Evolutionary conservation across 495 filamentous ascomycete species (phyloP).

Genomic region (Talaromyces ruber): DNA sequence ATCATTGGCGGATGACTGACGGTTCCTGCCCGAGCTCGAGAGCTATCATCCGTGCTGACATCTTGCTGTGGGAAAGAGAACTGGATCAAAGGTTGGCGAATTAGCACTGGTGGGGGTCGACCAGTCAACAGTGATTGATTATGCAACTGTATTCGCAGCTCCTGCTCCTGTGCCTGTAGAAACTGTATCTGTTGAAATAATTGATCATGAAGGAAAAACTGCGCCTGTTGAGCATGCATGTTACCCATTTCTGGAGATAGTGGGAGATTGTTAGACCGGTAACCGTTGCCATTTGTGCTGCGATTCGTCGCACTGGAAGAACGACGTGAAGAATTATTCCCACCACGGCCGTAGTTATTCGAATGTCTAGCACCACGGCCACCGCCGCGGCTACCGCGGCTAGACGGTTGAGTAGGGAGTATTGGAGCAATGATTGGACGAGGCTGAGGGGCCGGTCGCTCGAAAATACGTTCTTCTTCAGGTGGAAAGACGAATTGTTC

Average conservation of each 20-base stretch:
- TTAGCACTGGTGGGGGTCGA: conserved; percentile 37
- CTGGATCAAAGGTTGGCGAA: conserved; percentile 37
- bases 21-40: conserved; percentile 32
- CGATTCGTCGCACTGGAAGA: conserved; percentile 43
- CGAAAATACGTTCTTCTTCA: conserved; percentile 69
- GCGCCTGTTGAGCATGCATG: conserved; percentile 42
- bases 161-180: conserved; percentile 58
- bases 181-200: conserved; percentile 56
- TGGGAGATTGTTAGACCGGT: conserved; percentile 2
- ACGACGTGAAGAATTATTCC: conserved; percentile 40
- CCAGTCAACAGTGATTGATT: conserved; percentile 47
- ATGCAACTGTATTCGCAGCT: conserved; percentile 52
- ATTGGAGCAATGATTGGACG: conserved; percentile 50
- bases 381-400: conserved; percentile 43
- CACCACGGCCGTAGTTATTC: conserved; percentile 30
- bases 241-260: conserved; percentile 18
- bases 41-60: conserved; percentile 28
- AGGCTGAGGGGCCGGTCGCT: conserved; percentile 59
- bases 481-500: conserved; percentile 77
- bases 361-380: conserved; percentile 50
- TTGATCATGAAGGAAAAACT: conserved; percentile 47
- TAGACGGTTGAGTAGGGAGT: conserved; percentile 28
- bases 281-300: conserved; percentile 15
- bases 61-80: conserved; percentile 35
- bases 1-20: conserved; percentile 41